A percentile compares a stretch with the other conserved stretches of the same genome.
Conservation (phyloP, 306 rosid species). For the Citrullus mucosospermus region DNA sequence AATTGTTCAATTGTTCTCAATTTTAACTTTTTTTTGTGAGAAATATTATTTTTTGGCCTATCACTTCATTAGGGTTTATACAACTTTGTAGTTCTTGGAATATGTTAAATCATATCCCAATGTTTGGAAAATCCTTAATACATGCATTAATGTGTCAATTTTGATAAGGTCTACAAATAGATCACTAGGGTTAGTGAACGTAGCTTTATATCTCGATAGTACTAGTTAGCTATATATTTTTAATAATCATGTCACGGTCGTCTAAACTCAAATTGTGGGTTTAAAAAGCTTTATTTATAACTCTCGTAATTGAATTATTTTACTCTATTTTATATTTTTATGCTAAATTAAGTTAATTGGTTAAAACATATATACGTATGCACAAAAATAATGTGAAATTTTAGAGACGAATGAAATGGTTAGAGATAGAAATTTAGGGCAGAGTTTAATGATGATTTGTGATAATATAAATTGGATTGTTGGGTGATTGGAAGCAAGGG, state of each 20-base stretch:
- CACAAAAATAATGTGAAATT: no score
- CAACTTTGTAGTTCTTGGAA: background rate
- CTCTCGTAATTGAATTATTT: background rate
- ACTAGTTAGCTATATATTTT: background rate
- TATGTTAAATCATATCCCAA: background rate
- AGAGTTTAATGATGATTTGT: background rate
- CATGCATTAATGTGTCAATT: background rate
- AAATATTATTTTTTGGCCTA: background rate
- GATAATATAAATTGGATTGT: conserved; percentile 13
- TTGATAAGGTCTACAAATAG: background rate
- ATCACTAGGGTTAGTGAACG: background rate
- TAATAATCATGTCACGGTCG: background rate
- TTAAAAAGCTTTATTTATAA: no score
- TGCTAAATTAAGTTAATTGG: background rate
- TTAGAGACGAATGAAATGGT: no score
- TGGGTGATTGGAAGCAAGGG: conserved; percentile 47
- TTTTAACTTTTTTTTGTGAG: background rate
- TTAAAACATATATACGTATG: background rate
- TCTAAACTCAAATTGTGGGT: background rate
- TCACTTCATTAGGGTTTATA: background rate
- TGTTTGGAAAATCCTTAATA: background rate
- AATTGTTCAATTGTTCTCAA: background rate
- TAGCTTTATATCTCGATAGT: no score
- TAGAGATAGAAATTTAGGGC: background rate
- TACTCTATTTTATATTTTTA: background rate